phyloP scores from a whole-genome alignment of 2,329 filamentous ascomycete genomes.

The Epichloe festucae region DNA sequence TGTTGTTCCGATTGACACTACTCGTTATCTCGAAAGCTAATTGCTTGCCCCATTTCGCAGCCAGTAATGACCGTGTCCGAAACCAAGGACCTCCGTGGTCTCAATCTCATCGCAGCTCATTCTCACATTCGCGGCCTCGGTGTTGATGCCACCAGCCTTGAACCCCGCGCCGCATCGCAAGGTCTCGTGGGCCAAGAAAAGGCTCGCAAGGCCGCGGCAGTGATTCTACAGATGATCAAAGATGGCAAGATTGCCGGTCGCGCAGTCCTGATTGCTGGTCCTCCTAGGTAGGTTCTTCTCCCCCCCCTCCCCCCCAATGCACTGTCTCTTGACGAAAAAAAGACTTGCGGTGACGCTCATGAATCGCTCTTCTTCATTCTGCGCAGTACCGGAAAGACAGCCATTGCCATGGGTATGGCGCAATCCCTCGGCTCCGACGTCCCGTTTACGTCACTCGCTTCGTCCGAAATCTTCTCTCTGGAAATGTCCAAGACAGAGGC shows the following conservation, averaged over 20 bases:
- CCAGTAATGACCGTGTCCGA: slow-evolving; percentile 72
- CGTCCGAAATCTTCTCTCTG: slow-evolving; percentile 94
- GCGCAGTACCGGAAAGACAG: slow-evolving; percentile 84
- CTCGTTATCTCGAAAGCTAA: not conserved
- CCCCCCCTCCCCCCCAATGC: not conserved
- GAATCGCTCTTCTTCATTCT: too few species aligned
- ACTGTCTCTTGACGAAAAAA: not conserved
- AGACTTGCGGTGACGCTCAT: not conserved
- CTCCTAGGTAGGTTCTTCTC: slow-evolving; percentile 49
- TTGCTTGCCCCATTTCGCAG: slow-evolving; percentile 20
- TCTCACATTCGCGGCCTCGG: slow-evolving; percentile 95
- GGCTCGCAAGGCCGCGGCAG: slow-evolving; percentile 87
- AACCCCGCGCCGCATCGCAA: slow-evolving; percentile 74
- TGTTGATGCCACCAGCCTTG: slow-evolving; percentile 81
- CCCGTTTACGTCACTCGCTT: slow-evolving; percentile 89
- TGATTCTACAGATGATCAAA: slow-evolving; percentile 98
- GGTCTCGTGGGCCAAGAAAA: slow-evolving; percentile 94
- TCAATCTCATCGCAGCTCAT: slow-evolving; percentile 96
- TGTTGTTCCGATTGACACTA: not conserved
- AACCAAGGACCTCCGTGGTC: slow-evolving; percentile 86
- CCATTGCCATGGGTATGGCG: slow-evolving; percentile 97
- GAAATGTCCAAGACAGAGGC: slow-evolving; percentile 99
- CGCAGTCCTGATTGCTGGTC: slow-evolving; percentile 87
- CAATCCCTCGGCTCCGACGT: slow-evolving; percentile 90
- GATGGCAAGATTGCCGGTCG: slow-evolving; percentile 96